Base-by-base conservation (phyloP, 371 early-diverging fungal genomes). In the Furculomyces boomerangus region DNA sequence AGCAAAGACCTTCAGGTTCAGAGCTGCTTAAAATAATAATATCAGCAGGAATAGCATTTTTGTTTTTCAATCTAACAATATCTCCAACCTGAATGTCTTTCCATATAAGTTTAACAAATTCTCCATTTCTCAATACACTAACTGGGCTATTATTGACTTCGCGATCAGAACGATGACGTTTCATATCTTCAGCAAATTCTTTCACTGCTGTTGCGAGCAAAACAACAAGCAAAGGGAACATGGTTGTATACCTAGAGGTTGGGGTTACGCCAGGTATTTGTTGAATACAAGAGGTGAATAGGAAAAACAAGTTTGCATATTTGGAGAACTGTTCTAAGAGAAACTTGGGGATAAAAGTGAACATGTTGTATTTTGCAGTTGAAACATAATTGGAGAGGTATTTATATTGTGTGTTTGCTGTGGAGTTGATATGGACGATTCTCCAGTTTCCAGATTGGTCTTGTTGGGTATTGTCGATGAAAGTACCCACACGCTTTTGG, bases 121-220 rank as follows among this genome's bases (percentile, higher is more conserved):
- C 18, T 18, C 39, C 56, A 16, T 73, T 69, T 3, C 59, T 64
- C 24, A 88, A 63, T 20, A 83, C 81, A 58, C 85, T 79, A 40
- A 76, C 76, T 25, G 68, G 60, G 59, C 84, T 71, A 26, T 78
- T 76, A 58, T 90, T 90, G 39, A 83, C 73, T 55, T 87, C 87
- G 30, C 71, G 65, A 57, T 90, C 90, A 0, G 84, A 79, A 27
- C 71, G 60, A 68, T 86, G 86, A n/a, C 88, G 80, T 69, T 86
- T 89, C 76, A 78, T 72, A 66, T 99, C 99, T 65, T 98, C 98
- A 39, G 93, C 71, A 2, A 89, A 72, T 68, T 99, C 98, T 70
- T 99, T 99, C 35, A 90, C 67, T 25, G 93, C 99, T 1, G 97
- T 91, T 30, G 86, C 89, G 27, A 85, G 65, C 55, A 98, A 67